Evolutionary conservation across 352 stramenopile genomes (phyloP).

Genomic region (Phytopythium sindhum): DNA sequence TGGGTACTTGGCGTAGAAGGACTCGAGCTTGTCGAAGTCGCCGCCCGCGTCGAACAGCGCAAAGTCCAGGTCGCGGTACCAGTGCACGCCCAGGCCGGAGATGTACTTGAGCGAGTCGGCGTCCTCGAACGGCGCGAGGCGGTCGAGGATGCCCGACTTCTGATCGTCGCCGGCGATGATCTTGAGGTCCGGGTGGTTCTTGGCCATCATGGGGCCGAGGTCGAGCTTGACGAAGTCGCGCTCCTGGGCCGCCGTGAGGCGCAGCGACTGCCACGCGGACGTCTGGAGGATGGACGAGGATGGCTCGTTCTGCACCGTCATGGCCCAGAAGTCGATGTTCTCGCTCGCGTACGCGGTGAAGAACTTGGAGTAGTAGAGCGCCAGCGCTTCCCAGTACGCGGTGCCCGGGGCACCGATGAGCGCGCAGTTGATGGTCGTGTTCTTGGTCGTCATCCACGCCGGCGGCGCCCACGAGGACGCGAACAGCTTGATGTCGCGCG

Average conservation of each 20-base stretch:
- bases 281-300: constrained; percentile 40
- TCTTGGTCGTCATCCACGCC: constrained; percentile 82
- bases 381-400: constrained; percentile 67
- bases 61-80: constrained; percentile 75
- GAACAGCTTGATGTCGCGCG: constrained; percentile 60
- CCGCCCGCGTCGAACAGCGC: constrained; percentile 30
- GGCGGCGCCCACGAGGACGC: constrained; percentile 86
- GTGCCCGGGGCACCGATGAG: constrained; percentile 58
- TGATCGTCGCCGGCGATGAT: constrained; percentile 87
- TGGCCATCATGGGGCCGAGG: constrained; percentile 62
- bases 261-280: constrained; percentile 61
- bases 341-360: constrained; percentile 77
- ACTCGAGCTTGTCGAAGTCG: constrained; percentile 45
- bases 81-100: constrained; percentile 85
- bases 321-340: constrained; percentile 74
- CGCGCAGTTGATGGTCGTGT: constrained; percentile 48
- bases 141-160: constrained; percentile 51
- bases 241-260: constrained; percentile 41
- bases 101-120: constrained; percentile 64
- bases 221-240: constrained; percentile 79
- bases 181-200: constrained; percentile 72
- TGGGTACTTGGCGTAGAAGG: constrained; percentile 55
- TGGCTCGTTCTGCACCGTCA: constrained; percentile 88
- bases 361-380: constrained; percentile 88
- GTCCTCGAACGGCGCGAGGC: constrained; percentile 38